phyloP scores from a whole-genome alignment of 1,139 yeast genomes.

The Candida pseudoviswanathii region DNA sequence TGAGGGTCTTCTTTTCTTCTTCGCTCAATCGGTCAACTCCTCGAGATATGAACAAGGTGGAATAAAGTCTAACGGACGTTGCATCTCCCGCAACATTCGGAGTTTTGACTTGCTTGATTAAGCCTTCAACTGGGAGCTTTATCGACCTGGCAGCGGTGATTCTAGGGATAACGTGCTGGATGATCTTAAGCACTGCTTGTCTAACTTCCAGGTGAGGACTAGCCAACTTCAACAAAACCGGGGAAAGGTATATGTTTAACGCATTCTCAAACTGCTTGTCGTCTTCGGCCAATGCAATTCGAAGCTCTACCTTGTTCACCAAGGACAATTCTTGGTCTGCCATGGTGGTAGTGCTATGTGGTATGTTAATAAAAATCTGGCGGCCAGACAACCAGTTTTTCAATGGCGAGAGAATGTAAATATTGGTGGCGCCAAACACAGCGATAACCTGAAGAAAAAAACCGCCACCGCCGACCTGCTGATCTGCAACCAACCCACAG shows the following conservation, averaged over 20 bases:
- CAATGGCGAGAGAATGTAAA: background rate
- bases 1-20: conserved; percentile 36
- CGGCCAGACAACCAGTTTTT: background rate
- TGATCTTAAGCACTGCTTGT: conserved; percentile 63
- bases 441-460: background rate
- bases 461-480: background rate
- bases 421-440: background rate
- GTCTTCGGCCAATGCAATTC: conserved; percentile 75
- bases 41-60: conserved; percentile 65
- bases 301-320: conserved; percentile 77
- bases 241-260: conserved; percentile 67
- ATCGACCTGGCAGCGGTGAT: conserved; percentile 58
- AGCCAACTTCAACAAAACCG: conserved; percentile 74
- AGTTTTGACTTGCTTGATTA: conserved; percentile 61
- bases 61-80: conserved; percentile 61
- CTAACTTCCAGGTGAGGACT: conserved; percentile 74
- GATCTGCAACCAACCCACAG: background rate
- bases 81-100: conserved; percentile 53
- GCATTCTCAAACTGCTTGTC: conserved; percentile 65
- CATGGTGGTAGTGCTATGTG: conserved; percentile 23
- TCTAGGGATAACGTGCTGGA: conserved; percentile 70
- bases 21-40: conserved; percentile 56
- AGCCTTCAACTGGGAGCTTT: conserved; percentile 60
- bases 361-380: background rate
- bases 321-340: conserved; percentile 58